Evolutionary conservation across 2,329 filamentous ascomycete species (phyloP).

Genomic region (Spiromastix sp.): DNA sequence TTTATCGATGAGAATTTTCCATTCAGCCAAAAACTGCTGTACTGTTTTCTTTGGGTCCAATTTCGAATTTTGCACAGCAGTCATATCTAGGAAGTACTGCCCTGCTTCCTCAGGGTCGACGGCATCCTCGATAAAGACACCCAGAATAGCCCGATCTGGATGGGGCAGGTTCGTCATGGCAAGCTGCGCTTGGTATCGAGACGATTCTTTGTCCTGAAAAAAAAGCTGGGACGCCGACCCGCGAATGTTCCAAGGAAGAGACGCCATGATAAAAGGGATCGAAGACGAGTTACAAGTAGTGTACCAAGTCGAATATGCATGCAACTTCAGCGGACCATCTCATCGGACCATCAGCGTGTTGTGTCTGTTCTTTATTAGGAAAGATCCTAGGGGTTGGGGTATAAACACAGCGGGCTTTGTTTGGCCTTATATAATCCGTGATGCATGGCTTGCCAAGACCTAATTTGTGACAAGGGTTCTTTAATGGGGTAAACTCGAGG

Average conservation of each 20-base stretch:
- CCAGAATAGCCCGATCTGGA: constrained; percentile 12
- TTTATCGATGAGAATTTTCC: constrained; percentile 11
- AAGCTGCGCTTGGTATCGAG: constrained; percentile 11
- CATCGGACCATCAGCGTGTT: no score
- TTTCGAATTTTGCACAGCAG: neutral
- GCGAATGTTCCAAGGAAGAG: constrained; percentile 10
- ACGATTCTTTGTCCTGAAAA: constrained; percentile 11
- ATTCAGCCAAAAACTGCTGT: constrained; percentile 7
- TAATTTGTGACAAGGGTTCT: no score
- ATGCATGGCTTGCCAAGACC: no score
- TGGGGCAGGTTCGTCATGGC: constrained; percentile 11
- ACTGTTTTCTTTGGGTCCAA: neutral
- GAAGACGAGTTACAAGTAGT: no score
- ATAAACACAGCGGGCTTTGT: no score
- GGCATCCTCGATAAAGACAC: constrained; percentile 9
- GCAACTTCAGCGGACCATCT: no score
- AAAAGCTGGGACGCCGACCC: constrained; percentile 13
- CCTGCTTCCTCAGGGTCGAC: constrained; percentile 10
- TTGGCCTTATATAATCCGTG: no score
- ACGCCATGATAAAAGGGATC: neutral
- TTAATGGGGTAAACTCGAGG: no score
- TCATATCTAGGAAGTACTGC: constrained; percentile 8
- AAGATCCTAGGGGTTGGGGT: no score
- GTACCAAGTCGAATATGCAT: no score
- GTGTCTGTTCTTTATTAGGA: no score